Base-by-base conservation (phyloP, 225 moss, liverwort and hornwort species). In the Lunularia cruciata region DNA sequence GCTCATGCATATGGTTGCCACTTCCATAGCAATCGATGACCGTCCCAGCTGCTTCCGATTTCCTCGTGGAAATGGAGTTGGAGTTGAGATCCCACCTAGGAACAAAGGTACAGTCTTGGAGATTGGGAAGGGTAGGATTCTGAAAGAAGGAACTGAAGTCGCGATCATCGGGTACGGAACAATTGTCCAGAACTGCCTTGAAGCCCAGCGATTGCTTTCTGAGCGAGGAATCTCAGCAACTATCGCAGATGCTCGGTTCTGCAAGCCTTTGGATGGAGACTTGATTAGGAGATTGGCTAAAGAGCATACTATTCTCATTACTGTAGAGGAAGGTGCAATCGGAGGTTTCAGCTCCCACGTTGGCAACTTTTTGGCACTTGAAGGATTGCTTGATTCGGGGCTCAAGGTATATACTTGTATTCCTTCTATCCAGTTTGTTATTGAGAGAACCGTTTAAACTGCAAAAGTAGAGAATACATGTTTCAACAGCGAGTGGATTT, bases 1-100 rank as follows among this genome's bases (percentile, higher is more conserved):
- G 70, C 74, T 82, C 13, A 73, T 82, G 58, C 39, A 82, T 61
- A 77, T 77, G 77, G 81, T 82, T n/a, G 81, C 81, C 23, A 82
- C 81, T 56, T 70, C 81, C 32, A 74, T 73, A 27, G 39, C 30
- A 1, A 82, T 82, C 16, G 74, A 82, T 28, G 81, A 82, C 45
- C 73, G 81, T 4, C 81, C 81, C 0, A 77, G 77, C 54, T 82
- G 81, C 55, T 77, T 82, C 77, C 69, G 81, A 5, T 82, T 73
- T 22, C 81, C 81, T 9, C 64, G 81, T 53, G 81, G 81, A 48
- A 82, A 74, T 30, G 81, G 81, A 49, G 26, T 77, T 51, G 81
- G 81, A 28, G 74, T 74, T 4, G 33, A 28, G 23, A 59, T 82
- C 7, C 81, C 81, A 22, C 34, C 69, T 6, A 70, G 70, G 4